phyloP scores from a whole-genome alignment of 352 stramenopile species.

The Pythium phragmitis region DNA sequence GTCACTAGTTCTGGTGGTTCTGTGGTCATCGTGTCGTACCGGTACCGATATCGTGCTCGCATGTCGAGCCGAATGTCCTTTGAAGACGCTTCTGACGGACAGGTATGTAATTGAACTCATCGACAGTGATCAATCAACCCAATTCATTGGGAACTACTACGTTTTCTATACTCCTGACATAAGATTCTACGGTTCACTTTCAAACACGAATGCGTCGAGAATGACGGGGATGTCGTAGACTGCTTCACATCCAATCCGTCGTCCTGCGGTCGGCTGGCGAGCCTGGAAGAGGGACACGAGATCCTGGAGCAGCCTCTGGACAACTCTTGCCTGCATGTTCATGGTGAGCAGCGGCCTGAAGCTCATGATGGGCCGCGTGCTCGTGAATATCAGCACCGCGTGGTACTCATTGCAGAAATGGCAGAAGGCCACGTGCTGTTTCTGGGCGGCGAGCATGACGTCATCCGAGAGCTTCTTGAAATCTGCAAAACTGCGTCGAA shows the following conservation, averaged over 20 bases:
- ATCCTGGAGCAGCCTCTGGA: conserved; percentile 1
- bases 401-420: conserved; percentile 17
- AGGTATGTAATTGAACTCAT: no score
- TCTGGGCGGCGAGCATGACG: not conserved
- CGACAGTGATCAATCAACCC: no score
- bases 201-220: conserved; percentile 8
- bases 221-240: conserved; percentile 10
- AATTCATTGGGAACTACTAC: not conserved
- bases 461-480: conserved; percentile 8
- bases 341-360: conserved; percentile 1
- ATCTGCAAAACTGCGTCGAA: conserved; percentile 10
- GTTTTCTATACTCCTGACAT: not conserved
- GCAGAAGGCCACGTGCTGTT: conserved; percentile 8
- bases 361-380: conserved; percentile 6
- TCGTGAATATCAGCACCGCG: conserved; percentile 1
- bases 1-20: no score
- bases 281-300: conserved; percentile 6
- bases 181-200: not conserved
- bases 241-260: conserved; percentile 7
- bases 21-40: no score
- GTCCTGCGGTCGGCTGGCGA: not conserved
- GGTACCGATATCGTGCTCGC: no score
- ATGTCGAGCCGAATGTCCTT: no score
- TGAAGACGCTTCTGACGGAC: no score
- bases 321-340: not conserved